phyloP scores from a whole-genome alignment of 1,284 basidiomycete species.

The Phenoliferia sp. region DNA sequence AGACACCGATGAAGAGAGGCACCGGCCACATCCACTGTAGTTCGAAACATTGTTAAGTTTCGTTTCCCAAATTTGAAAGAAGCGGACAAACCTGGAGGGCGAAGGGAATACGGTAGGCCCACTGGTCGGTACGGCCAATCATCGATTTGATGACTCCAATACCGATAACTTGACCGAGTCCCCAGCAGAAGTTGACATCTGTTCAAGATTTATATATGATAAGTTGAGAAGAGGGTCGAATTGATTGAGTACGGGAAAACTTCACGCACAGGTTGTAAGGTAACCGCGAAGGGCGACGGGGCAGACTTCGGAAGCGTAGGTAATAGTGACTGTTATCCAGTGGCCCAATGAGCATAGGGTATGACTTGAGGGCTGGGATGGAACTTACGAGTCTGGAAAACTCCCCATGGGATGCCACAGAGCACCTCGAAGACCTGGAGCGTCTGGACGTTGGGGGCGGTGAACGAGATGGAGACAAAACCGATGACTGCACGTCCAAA shows the following conservation, averaged over 20 bases:
- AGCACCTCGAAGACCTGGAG: conserved; percentile 43
- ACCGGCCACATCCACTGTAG: conserved; percentile 10
- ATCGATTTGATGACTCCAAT: conserved; percentile 44
- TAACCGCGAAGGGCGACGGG: conserved; percentile 47
- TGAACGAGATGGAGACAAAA: conserved; percentile 44
- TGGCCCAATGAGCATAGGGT: not conserved
- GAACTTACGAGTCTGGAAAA: not conserved
- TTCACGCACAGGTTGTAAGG: conserved; percentile 41
- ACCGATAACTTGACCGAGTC: conserved; percentile 43
- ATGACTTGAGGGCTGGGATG: not conserved
- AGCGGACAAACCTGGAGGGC: conserved; percentile 37
- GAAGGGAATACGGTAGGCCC: conserved; percentile 45
- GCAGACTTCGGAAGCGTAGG: conserved; percentile 50
- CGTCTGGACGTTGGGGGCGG: conserved; percentile 43
- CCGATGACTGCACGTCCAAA: conserved; percentile 37
- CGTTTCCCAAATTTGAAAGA: not conserved
- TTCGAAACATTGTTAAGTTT: not conserved
- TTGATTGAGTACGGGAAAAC: not conserved
- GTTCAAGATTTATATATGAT: not conserved
- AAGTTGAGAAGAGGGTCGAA: not conserved
- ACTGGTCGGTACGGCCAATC: conserved; percentile 9
- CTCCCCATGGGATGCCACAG: conserved; percentile 19
- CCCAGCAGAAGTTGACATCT: conserved; percentile 50
- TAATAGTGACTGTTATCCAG: conserved; percentile 44
- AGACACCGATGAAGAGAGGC: conserved; percentile 28